Conservation (phyloP, 176 grass and related monocot species). For the Oryza rufipogon region DNA sequence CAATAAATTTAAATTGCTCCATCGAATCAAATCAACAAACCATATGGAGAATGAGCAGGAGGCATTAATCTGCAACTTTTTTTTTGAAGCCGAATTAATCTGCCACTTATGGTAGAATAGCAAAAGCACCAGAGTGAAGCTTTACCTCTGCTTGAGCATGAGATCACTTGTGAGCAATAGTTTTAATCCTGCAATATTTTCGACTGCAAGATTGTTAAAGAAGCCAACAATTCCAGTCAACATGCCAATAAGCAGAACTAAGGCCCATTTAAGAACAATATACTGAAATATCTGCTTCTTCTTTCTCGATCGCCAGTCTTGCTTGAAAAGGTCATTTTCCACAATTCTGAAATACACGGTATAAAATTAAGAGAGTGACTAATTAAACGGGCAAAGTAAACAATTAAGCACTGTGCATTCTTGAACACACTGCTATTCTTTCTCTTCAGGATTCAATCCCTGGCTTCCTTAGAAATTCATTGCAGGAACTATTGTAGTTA, state of each 20-base stretch:
- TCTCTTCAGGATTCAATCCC: neutral
- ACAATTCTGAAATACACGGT: slow-evolving; percentile 57
- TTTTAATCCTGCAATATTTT: slow-evolving; percentile 96
- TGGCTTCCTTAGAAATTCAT: neutral
- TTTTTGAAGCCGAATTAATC: no score
- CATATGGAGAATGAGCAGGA: neutral
- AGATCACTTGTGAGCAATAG: slow-evolving; percentile 78
- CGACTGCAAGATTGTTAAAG: slow-evolving; percentile 94
- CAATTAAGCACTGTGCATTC: neutral
- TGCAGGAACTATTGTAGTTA: neutral
- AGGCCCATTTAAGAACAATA: slow-evolving; percentile 85
- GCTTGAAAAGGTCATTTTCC: slow-evolving; percentile 94
- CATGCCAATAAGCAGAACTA: slow-evolving; percentile 86
- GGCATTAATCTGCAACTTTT: neutral
- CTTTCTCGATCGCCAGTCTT: slow-evolving; percentile 91
- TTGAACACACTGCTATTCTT: neutral
- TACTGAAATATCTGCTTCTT: slow-evolving; percentile 95
- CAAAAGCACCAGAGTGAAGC: slow-evolving; percentile 36
- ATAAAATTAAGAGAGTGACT: neutral
- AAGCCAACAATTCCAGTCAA: slow-evolving; percentile 78
- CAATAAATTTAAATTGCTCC: slow-evolving; percentile 48
- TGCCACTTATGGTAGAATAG: slow-evolving; percentile 1
- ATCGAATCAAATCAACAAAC: slow-evolving; percentile 9
- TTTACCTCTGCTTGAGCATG: slow-evolving; percentile 83
- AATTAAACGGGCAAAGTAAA: neutral